Percentiles rank a stretch among this genome's conserved stretches.
Conservation (phyloP, 78 protist species). For the Cyanophora paradoxa region DNA sequence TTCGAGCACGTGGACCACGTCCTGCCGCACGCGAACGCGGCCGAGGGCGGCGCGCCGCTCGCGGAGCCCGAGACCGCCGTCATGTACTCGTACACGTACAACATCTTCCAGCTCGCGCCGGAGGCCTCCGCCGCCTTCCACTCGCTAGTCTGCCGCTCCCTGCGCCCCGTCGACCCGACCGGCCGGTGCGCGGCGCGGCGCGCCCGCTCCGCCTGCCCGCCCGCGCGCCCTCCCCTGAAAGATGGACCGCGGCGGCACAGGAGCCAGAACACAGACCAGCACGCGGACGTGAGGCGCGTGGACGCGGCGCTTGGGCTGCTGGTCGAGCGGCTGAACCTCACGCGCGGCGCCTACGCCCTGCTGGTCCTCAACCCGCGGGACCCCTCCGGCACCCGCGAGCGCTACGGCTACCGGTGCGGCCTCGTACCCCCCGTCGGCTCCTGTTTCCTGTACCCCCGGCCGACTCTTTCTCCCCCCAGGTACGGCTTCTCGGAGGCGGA, state of each 20-base stretch:
- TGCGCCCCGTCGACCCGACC: neutral
- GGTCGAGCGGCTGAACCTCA: neutral
- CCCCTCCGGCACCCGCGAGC: too few species aligned
- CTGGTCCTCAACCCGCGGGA: neutral
- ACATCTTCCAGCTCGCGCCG: too few species aligned
- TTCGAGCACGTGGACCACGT: neutral
- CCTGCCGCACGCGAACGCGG: neutral
- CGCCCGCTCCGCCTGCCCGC: neutral
- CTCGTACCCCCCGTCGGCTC: too few species aligned
- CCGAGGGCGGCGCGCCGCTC: neutral
- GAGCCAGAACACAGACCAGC: neutral
- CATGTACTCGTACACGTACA: too few species aligned
- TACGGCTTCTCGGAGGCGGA: neutral
- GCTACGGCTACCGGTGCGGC: too few species aligned
- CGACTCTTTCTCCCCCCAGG: neutral
- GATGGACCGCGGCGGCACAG: too few species aligned
- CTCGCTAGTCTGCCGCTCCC: too few species aligned
- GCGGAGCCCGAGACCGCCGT: too few species aligned
- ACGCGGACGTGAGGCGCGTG: neutral
- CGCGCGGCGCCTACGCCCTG: neutral
- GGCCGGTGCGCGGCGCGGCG: neutral
- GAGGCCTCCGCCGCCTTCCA: too few species aligned
- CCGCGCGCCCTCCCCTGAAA: neutral
- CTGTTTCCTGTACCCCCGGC: too few species aligned
- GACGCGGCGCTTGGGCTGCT: neutral